Percentiles rank a stretch among this genome's conserved stretches.
phyloP scores from a whole-genome alignment of 2,329 filamentous ascomycete species.

The Lecanicillium sp. region DNA sequence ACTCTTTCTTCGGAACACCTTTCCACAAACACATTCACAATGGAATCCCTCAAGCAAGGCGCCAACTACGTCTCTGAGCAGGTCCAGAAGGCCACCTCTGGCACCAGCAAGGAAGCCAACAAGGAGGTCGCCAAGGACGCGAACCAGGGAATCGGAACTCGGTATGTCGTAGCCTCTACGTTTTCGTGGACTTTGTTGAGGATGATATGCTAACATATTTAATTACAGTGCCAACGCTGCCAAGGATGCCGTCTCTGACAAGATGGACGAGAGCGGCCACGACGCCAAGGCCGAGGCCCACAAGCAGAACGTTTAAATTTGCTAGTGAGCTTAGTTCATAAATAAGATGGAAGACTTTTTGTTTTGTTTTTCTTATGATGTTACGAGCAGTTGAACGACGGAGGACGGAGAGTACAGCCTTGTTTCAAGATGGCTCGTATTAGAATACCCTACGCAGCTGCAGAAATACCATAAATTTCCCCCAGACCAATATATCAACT shows the following conservation, averaged over 20 bases:
- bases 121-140: slow-evolving; percentile 59
- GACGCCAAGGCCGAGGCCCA: slow-evolving; percentile 30
- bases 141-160: slow-evolving; percentile 43
- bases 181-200: too few relatives aligned
- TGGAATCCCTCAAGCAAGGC: slow-evolving; percentile 50
- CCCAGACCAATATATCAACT: too few relatives aligned
- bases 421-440: too few relatives aligned
- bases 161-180: slow-evolving; percentile 25
- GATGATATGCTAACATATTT: slow-evolving; percentile 9
- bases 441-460: too few relatives aligned
- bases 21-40: slow-evolving; percentile 23
- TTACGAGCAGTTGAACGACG: too few relatives aligned
- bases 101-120: slow-evolving; percentile 60
- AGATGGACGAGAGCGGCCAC: slow-evolving; percentile 33
- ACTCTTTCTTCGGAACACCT: background rate
- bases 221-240: slow-evolving; percentile 33
- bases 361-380: too few relatives aligned
- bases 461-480: too few relatives aligned
- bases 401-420: too few relatives aligned
- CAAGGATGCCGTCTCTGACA: slow-evolving; percentile 40
- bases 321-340: background rate
- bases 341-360: too few relatives aligned
- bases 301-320: slow-evolving; percentile 30
- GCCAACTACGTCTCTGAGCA: slow-evolving; percentile 59
- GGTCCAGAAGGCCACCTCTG: slow-evolving; percentile 46